A percentile compares a stretch with the other conserved stretches of the same genome.
These are phyloP conservation scores for Alternaria sp. DNA, from an alignment of 2,329 filamentous ascomycete species.

Conservation along the genomic window DNA sequence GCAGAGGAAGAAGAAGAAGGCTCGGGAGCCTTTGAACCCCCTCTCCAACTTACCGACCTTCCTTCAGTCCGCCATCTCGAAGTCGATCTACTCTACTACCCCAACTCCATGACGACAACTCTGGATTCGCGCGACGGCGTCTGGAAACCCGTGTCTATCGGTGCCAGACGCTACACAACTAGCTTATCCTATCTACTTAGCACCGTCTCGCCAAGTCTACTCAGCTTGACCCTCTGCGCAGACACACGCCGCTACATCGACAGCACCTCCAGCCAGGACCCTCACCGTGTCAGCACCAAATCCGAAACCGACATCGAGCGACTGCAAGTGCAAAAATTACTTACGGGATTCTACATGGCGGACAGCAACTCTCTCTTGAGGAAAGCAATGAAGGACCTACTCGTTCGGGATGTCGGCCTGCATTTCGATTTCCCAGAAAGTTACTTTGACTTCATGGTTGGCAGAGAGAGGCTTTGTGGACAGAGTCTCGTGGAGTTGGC, in stretches of 20 bases:
- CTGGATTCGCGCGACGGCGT: constrained; percentile 10
- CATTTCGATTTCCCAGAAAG: constrained; percentile 43
- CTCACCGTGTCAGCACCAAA: constrained; percentile 7
- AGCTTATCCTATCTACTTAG: constrained; percentile 26
- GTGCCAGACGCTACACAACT: constrained; percentile 33
- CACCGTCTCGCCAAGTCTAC: constrained; percentile 17
- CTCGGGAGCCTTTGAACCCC: constrained; percentile 37
- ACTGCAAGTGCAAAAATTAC: constrained; percentile 28
- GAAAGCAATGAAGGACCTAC: constrained; percentile 24
- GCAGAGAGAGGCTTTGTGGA: constrained; percentile 21
- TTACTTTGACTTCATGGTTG: constrained; percentile 32
- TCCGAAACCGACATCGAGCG: constrained; percentile 9
- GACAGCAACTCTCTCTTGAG: constrained; percentile 29
- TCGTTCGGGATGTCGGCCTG: constrained; percentile 22
- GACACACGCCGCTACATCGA: constrained; percentile 23
- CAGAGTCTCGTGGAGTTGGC: constrained; percentile 36
- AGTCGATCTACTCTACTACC: constrained; percentile 42
- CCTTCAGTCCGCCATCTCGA: constrained; percentile 34
- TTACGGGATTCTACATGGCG: constrained; percentile 37
- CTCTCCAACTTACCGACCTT: constrained; percentile 32
- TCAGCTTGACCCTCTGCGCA: constrained; percentile 22
- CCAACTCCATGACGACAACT: constrained; percentile 12
- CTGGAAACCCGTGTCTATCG: constrained; percentile 27
- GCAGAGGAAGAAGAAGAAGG: constrained; percentile 8
- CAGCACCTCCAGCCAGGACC: not conserved